Evolutionary conservation across 2,329 filamentous ascomycete species (phyloP).

Genomic region (Ramichloridium luteum): DNA sequence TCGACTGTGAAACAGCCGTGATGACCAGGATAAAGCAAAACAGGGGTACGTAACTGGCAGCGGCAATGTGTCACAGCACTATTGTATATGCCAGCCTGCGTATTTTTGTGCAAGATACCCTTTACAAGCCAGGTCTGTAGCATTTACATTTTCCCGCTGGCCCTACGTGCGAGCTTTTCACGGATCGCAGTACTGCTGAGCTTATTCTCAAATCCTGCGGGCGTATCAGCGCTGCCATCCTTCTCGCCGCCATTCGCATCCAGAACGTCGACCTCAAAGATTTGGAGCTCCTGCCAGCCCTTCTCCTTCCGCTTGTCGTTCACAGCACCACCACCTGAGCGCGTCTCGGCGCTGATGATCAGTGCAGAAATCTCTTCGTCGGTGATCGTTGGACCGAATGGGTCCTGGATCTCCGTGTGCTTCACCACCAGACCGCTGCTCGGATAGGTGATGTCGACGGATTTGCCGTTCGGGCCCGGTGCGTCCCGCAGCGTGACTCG

Average conservation of each 20-base stretch:
- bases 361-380: slow-evolving; percentile 66
- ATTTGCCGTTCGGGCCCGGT: slow-evolving; percentile 37
- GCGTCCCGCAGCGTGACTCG: slow-evolving; percentile 31
- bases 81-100: too few relatives aligned
- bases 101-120: too few relatives aligned
- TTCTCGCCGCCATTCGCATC: slow-evolving; percentile 44
- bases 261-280: slow-evolving; percentile 84
- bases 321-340: slow-evolving; percentile 68
- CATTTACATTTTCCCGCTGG: slow-evolving; percentile 11
- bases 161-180: slow-evolving; percentile 20
- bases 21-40: too few relatives aligned
- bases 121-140: too few relatives aligned
- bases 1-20: too few relatives aligned
- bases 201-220: slow-evolving; percentile 62
- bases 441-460: slow-evolving; percentile 46
- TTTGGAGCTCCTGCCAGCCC: slow-evolving; percentile 62
- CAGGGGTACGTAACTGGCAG: too few relatives aligned
- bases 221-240: slow-evolving; percentile 25
- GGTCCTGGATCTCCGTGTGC: slow-evolving; percentile 75
- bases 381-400: slow-evolving; percentile 82
- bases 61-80: too few relatives aligned
- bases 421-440: slow-evolving; percentile 54
- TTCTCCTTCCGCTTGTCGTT: slow-evolving; percentile 69
- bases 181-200: slow-evolving; percentile 81
- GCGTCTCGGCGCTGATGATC: slow-evolving; percentile 79